Base-by-base conservation (phyloP, 164 flowering plant genomes). In the Buxus sempervirens region DNA sequence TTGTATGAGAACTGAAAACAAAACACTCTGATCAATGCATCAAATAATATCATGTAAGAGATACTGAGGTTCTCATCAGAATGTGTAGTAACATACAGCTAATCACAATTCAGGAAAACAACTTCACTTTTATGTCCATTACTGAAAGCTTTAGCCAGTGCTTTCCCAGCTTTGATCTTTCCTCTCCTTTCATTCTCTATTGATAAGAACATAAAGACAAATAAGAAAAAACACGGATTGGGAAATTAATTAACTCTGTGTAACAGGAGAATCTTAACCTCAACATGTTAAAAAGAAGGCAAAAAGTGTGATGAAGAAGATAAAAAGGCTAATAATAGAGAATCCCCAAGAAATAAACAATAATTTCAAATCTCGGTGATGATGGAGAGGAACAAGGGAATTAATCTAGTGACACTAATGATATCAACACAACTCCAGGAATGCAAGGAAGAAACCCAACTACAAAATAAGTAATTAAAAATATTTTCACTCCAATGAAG, bases 1-100 rank as follows among this genome's bases (percentile, higher is more conserved):
- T n/a, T n/a, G n/a, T n/a, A n/a, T n/a, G n/a, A n/a, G n/a, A n/a
- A n/a, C n/a, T 82, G 65, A 87, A 83, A n/a, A 79, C 87, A 0
- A 86, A 82, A 75, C 67, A 78, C 60, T 85, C 89, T 21, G 91
- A 83, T 88, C 91, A 87, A 71, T 87, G 89, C 77, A 85, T 84
- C 80, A 87, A 68, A 72, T 85, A 87, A 6, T 85, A 78, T 87
- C 91, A 87, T 73, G 60, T 81, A 87, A 15, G 83, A 71, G 0
- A 85, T 85, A 45, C 91, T 86, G 54, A 87, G 83, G 71, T 82
- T 87, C 82, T 82, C 78, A 58, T 85, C 81, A 13, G 89, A 85
- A 78, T 83, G 83, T 68, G 80, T 83, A 12, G 82, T 83, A 54
- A 84, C 85, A 54, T 82, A 85, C 32, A 85, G 70, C 71, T 85